phyloP scores from a whole-genome alignment of 768 basidiomycete genomes.

The Auricularia heimuer region DNA sequence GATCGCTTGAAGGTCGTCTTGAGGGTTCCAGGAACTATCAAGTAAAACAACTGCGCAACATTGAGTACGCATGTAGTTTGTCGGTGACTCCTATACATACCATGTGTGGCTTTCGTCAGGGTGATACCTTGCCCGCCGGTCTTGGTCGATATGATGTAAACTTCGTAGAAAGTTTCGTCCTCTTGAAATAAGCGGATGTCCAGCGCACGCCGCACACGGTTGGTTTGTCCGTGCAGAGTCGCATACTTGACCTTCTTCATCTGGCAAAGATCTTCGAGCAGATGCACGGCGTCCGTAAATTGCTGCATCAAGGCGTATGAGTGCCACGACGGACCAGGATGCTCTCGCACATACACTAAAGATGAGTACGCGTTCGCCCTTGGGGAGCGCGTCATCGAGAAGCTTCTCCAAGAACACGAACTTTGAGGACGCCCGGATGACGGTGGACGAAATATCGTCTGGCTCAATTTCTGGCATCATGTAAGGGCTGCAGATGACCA shows the following conservation, averaged over 20 bases:
- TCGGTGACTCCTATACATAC: background rate
- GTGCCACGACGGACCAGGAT: background rate
- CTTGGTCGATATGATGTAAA: constrained; percentile 60
- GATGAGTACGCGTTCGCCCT: constrained; percentile 52
- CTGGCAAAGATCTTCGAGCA: constrained; percentile 57
- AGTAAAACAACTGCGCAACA: constrained; percentile 10
- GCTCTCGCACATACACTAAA: constrained; percentile 43
- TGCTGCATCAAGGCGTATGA: background rate
- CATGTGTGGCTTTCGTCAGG: background rate
- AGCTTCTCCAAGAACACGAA: constrained; percentile 50
- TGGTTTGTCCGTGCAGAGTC: constrained; percentile 47
- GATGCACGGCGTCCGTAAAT: constrained; percentile 48
- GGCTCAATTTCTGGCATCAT: constrained; percentile 40
- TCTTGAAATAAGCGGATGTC: constrained; percentile 58
- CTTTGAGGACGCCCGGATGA: constrained; percentile 51
- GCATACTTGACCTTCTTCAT: constrained; percentile 50
- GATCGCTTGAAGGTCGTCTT: constrained; percentile 27
- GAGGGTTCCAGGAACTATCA: constrained; percentile 30
- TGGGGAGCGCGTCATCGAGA: constrained; percentile 45
- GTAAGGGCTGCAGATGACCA: constrained; percentile 36
- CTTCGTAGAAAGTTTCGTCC: constrained; percentile 48
- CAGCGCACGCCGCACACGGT: constrained; percentile 42
- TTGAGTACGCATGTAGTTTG: no score
- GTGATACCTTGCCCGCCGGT: constrained; percentile 56
- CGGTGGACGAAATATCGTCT: constrained; percentile 29